Base-by-base conservation (phyloP, 2,329 filamentous ascomycete species). In the Thielaviopsis populi region DNA sequence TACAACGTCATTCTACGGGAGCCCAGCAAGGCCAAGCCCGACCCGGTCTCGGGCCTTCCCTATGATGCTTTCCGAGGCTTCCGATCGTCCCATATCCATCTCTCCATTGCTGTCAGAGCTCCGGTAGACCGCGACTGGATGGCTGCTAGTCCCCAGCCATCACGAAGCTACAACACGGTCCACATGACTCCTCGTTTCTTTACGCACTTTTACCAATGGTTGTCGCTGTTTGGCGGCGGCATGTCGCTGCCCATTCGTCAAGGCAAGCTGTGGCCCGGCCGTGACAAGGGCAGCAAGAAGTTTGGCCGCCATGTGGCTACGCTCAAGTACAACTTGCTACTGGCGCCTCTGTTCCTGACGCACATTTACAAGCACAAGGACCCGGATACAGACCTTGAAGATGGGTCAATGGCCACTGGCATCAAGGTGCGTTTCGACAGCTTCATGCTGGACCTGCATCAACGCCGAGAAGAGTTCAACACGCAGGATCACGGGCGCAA, bases 311-410 rank as follows among this genome's bases (percentile, higher is more conserved):
- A 99, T 74, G 78, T 99, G 67, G 92, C 91, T n/a, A 99, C 95
- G 8, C 91, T 99, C 78, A 99, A 99, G 77, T 97, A 97, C 76
- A 96, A 92, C 67, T 77, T 99, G 24, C 80, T 97, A 2, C 78
- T 99, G 17, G 95, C 94, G 1, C 94, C 94, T 0, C 77, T 99
- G 1, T 99, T 95, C 73, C 83, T 99, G 67, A 95, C 91, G 69
- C 94, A 99, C 70, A 91, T 99, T 40, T 99, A 99, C 77, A 97
- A 96, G 74, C 94, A 99, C 76, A 96, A 96, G 72, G 94, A 99
- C 70, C 84, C 84, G 0, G 92, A 96, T 71, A 91, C 96, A 66
- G 88, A 89, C 70, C 80, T 83, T 0, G 86, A 91, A 67, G 79
- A 76, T 62, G 80, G 86, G 0, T 89, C 96, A 5, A 94, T 90